Base-by-base conservation (phyloP, 2,329 filamentous ascomycete genomes). In the Clarireedia monteithiana region DNA sequence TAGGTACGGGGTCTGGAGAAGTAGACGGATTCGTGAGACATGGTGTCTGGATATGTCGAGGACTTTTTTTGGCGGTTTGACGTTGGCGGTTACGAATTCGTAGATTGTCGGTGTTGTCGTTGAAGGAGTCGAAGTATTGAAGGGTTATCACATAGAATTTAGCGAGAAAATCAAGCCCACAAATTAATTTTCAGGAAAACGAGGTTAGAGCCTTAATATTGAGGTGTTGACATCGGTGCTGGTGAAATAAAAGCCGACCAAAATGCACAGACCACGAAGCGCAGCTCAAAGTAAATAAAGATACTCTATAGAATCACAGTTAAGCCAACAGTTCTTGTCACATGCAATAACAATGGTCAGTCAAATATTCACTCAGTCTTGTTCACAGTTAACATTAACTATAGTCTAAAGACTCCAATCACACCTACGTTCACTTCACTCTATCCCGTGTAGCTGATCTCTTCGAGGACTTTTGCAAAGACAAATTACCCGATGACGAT, bases 1-100 rank as follows among this genome's bases (percentile, higher is more conserved):
- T 95, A 96, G 76, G 77, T 90, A 78, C 91, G 88, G 74, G 94
- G 94, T 77, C 94, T 91, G 73, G 91, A 96, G 86, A 95, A 96
- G 91, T 92, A 99, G 80, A 97, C 91, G 74, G 88, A 91, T 83
- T 97, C 92, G 91, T 89, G 86, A 77, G 85, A 85, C 85, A 89
- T 89, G 73, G 72, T 86, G 36, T 50, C 53, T 44, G 26, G 26
- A 50, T 55, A 42, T 55, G 53, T 42, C 75, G 68, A 42, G 50
- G 65, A 58, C 53, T 58, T 57, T 39, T 39, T 58, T 58, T 27
- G 47, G 53, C 40, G 53, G 36, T 42, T 42, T 56, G 44, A 50
- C 45, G 55, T 56, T 23, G 36, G 48, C 46, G 34, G 34, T 52
- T 52, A 39, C 48, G 26, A 47, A 40, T 48, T 30, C 17, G 48